Conservation (phyloP, 495 filamentous ascomycete genomes). For the Penicillium ucsense region DNA sequence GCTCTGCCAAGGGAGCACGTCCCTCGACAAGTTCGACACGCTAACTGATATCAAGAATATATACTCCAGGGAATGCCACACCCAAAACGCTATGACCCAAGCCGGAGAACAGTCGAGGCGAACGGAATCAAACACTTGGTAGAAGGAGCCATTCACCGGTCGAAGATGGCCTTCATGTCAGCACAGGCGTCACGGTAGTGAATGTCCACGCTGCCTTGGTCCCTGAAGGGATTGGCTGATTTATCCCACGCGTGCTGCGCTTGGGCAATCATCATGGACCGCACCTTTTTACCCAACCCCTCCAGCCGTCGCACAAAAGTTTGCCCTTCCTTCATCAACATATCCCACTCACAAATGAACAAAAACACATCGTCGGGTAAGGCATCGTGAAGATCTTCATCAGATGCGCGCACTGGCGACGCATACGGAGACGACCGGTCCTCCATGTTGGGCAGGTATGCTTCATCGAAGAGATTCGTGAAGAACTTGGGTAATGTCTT, state of each 20-base stretch:
- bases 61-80: background rate
- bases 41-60: no score
- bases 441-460: conserved; percentile 54
- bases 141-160: conserved; percentile 9
- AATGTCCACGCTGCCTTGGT: conserved; percentile 30
- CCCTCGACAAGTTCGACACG: no score
- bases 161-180: conserved; percentile 36
- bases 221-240: conserved; percentile 64
- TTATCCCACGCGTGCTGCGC: conserved; percentile 85
- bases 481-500: conserved; percentile 65
- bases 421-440: conserved; percentile 49
- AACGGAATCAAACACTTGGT: background rate
- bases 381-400: conserved; percentile 36
- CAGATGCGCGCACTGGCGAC: conserved; percentile 51
- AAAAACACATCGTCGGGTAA: conserved; percentile 60
- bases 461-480: conserved; percentile 77
- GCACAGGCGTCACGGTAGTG: conserved; percentile 36
- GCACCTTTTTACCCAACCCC: conserved; percentile 55
- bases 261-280: conserved; percentile 60
- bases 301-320: conserved; percentile 54
- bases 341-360: conserved; percentile 85
- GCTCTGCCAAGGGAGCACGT: no score
- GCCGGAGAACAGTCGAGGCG: background rate
- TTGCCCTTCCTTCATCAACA: conserved; percentile 72
- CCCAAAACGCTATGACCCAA: background rate